Base-by-base conservation (phyloP, 352 stramenopile species). In the Globisporangium viniferum region DNA sequence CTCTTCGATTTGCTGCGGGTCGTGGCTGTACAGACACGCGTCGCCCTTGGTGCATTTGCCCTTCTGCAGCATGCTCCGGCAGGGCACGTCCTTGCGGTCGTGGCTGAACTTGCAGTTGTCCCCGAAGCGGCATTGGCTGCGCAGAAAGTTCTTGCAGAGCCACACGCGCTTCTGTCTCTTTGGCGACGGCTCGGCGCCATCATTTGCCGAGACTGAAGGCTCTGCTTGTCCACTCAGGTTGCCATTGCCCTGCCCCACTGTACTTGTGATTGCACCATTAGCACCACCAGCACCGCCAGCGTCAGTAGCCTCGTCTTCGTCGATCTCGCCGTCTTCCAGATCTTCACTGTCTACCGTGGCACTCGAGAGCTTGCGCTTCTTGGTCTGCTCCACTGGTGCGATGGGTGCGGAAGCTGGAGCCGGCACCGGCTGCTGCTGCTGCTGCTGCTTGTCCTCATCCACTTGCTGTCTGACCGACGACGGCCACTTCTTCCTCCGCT, bases 71-170 rank as follows among this genome's bases (percentile, higher is more conserved):
- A 93, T 81, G 14, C 71, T 71, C 48, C 79, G 81, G 56, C 87
- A 94, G 18, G 73, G 72, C 49, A 94, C 88, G 5, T 71, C 70
- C 54, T 81, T 80, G 22, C 73, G 75, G 61, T 91, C 79, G 70
- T 94, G 87, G 64, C 81, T 92, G 63, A 90, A 92, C 57, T 80
- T 79, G 64, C 87, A 94, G n/a, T 73, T 64, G 24, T 78, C 76
- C 33, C 84, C 76, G 18, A 89, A 88, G 1, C 77, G 74, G 62
- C 86, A 94, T 51, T 83, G 77, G 31, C 82, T 82, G 64, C 80
- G 84, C 18, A 85, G 35, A 55, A 91, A 91, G 68, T 89, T 91
- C 58, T 82, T 82, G 60, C 87, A 94, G 49, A 89, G 59, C 64
- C 79, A 66, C 58, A 68, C 76, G 54, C 79, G 86, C 48, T 75